phyloP scores from a whole-genome alignment of 768 basidiomycete species.

The Xerocomellus intermedius region DNA sequence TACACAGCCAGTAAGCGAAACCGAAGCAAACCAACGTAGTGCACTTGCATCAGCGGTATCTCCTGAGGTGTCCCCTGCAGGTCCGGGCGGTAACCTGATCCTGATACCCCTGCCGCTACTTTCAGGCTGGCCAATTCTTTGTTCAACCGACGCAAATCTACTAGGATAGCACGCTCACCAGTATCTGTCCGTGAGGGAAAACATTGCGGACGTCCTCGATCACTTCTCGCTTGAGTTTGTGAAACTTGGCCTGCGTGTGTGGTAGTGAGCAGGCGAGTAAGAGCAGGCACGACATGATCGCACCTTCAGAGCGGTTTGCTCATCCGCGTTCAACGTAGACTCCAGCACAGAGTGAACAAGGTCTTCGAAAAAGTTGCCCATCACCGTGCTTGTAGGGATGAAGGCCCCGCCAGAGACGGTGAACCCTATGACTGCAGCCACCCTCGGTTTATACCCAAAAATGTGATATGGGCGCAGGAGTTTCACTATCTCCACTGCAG shows the following conservation, averaged over 20 bases:
- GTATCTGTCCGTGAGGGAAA: conserved; percentile 30
- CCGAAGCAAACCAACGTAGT: neutral
- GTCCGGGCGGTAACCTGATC: conserved; percentile 20
- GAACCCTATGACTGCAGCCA: neutral
- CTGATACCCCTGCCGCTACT: conserved; percentile 24
- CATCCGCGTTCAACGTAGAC: conserved; percentile 19
- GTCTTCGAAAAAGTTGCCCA: conserved; percentile 34
- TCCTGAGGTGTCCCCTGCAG: neutral
- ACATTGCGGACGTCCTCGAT: conserved; percentile 27
- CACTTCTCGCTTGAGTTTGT: conserved; percentile 29
- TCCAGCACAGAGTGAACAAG: conserved; percentile 23
- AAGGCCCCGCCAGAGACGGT: neutral
- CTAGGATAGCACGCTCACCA: conserved; percentile 14
- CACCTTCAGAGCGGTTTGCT: conserved; percentile 27
- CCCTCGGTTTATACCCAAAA: neutral
- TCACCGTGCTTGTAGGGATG: neutral
- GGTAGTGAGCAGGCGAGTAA: neutral
- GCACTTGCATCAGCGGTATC: conserved; percentile 11
- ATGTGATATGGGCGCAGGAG: neutral
- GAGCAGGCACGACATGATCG: neutral
- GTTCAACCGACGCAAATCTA: neutral
- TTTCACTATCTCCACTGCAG: neutral
- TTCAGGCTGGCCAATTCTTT: conserved; percentile 15
- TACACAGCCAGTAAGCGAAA: conserved; percentile 1
- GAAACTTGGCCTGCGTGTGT: conserved; percentile 26